A percentile compares a stretch with the other conserved stretches of the same genome.
phyloP scores from a whole-genome alignment of 495 filamentous ascomycete species.

The Platismatia glauca region DNA sequence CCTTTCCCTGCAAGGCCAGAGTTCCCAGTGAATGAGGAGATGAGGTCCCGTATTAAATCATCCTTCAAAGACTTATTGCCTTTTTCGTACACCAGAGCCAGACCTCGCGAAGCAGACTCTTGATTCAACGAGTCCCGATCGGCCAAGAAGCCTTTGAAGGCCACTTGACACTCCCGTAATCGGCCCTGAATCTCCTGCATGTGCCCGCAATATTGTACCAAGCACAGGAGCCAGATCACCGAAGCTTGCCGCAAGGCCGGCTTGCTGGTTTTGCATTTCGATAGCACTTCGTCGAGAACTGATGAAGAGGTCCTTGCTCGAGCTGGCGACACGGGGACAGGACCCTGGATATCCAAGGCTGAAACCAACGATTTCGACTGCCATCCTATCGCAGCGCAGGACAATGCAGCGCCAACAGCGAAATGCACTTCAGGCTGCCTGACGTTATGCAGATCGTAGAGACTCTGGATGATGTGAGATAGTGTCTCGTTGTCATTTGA shows the following conservation, averaged over 20 bases:
- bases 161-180: constrained; percentile 70
- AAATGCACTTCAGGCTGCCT: constrained; percentile 81
- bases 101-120: constrained; percentile 84
- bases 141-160: constrained; percentile 77
- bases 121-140: constrained; percentile 90
- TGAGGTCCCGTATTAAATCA: constrained; percentile 75
- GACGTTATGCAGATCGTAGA: constrained; percentile 72
- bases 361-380: constrained; percentile 51
- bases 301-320: constrained; percentile 42
- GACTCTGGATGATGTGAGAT: constrained; percentile 43
- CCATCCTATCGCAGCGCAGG: constrained; percentile 71
- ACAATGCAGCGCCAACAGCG: constrained; percentile 75
- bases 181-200: constrained; percentile 58
- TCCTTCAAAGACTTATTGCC: constrained; percentile 72
- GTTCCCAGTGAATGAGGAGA: constrained; percentile 74
- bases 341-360: constrained; percentile 53
- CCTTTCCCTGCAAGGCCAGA: constrained; percentile 62
- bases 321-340: constrained; percentile 32
- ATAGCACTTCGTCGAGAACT: constrained; percentile 58
- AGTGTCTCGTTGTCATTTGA: constrained; percentile 28
- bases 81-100: constrained; percentile 85
- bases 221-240: constrained; percentile 82
- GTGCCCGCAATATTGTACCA: constrained; percentile 87
- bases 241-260: constrained; percentile 81
- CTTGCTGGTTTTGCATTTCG: constrained; percentile 70